A percentile compares a stretch with the other conserved stretches of the same genome.
phyloP scores from a whole-genome alignment of 192 early-diverging fungal species.

The Phlyctochytrium planicorne region DNA sequence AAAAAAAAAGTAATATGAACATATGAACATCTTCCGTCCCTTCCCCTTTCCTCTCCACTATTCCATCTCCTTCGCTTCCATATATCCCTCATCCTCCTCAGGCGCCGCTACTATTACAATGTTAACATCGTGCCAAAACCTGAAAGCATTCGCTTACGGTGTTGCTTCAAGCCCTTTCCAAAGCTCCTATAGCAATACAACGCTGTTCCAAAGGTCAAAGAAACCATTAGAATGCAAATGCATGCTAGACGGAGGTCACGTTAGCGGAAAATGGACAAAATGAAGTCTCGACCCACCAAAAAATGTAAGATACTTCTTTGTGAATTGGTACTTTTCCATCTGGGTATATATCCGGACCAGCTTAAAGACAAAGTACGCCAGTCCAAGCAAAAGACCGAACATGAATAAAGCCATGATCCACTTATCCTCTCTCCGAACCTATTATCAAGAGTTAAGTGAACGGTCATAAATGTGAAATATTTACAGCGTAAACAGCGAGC shows the following conservation, averaged over 20 bases:
- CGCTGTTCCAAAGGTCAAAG: conserved; percentile 51
- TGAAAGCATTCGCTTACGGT: conserved; percentile 23
- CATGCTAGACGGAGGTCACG: conserved; percentile 35
- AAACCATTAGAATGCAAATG: conserved; percentile 44
- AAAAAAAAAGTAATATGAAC: no score
- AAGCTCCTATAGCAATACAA: conserved; percentile 67
- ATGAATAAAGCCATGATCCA: conserved; percentile 57
- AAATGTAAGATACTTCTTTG: conserved; percentile 48
- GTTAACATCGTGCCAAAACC: background rate
- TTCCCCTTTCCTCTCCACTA: background rate
- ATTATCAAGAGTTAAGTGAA: conserved; percentile 56
- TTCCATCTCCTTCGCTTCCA: background rate
- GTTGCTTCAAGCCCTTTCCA: conserved; percentile 68
- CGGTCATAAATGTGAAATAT: background rate
- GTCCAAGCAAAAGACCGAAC: conserved; percentile 52
- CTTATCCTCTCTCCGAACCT: conserved; percentile 62
- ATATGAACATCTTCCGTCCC: background rate
- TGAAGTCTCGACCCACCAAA: conserved; percentile 43
- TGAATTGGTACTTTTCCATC: conserved; percentile 32
- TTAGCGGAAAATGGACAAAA: conserved; percentile 8
- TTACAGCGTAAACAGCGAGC: conserved; percentile 61
- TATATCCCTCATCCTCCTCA: background rate
- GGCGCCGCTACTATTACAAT: background rate
- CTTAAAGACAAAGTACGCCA: conserved; percentile 71
- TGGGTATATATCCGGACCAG: conserved; percentile 56